Conservation (phyloP, 305 asterid species). For the Striga hermonthica region DNA sequence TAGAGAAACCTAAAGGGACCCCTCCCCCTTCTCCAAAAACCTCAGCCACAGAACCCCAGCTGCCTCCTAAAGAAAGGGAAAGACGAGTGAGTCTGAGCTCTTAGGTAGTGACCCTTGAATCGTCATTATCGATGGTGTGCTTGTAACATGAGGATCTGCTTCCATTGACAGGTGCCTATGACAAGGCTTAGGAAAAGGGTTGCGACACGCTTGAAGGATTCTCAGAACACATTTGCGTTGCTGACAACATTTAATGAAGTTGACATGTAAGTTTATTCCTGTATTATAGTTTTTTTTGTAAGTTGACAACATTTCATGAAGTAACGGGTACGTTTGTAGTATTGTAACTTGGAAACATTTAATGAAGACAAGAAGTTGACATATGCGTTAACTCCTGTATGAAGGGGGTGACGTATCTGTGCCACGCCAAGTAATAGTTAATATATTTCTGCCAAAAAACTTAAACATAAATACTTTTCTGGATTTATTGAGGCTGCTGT, state of each 20-base stretch:
- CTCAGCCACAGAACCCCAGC: constrained; percentile 84
- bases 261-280: constrained; percentile 69
- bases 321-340: too few species aligned
- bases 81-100: constrained; percentile 58
- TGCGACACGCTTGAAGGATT: constrained; percentile 91
- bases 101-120: background rate
- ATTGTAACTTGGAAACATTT: too few species aligned
- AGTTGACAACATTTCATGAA: too few species aligned
- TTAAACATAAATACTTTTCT: background rate
- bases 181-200: constrained; percentile 94
- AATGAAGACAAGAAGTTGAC: too few species aligned
- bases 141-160: constrained; percentile 27
- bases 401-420: too few species aligned
- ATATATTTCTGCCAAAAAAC: too few species aligned
- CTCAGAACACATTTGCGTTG: constrained; percentile 95
- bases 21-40: constrained; percentile 52
- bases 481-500: constrained; percentile 1
- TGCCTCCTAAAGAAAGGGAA: constrained; percentile 96
- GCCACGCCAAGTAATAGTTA: too few species aligned
- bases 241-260: constrained; percentile 97
- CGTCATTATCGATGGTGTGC: constrained; percentile 7
- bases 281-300: constrained; percentile 5
- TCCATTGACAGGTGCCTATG: constrained; percentile 73
- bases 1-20: constrained; percentile 53
- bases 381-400: too few species aligned